A percentile compares a stretch with the other conserved stretches of the same genome.
phyloP scores from a whole-genome alignment of 148 eudicot species.

The Chenopodium formosanum region DNA sequence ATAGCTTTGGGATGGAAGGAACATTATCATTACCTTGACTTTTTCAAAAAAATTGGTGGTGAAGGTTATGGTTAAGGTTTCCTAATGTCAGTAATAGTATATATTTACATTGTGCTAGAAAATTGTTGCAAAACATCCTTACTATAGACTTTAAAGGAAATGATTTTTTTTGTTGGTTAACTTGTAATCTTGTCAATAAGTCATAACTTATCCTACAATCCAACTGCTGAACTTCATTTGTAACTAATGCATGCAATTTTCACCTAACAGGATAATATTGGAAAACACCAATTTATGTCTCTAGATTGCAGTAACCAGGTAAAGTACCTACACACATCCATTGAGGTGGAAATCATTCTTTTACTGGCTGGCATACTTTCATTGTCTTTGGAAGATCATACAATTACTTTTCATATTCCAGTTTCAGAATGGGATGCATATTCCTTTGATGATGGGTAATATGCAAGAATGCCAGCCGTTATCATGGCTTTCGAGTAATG shows the following conservation, averaged over 20 bases:
- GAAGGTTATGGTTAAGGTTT: neutral
- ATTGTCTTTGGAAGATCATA: neutral
- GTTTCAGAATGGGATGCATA: conserved; percentile 69
- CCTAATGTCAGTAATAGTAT: neutral
- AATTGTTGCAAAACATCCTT: neutral
- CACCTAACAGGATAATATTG: conserved; percentile 52
- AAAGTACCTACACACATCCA: conserved; percentile 12
- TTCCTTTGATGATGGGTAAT: conserved; percentile 56
- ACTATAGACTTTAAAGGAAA: neutral
- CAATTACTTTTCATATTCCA: conserved; percentile 27
- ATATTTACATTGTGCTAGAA: neutral
- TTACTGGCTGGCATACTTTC: conserved; percentile 17
- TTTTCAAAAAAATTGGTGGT: neutral
- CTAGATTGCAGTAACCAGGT: conserved; percentile 77
- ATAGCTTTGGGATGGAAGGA: neutral
- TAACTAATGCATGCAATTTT: conserved; percentile 5
- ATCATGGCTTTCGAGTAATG: conserved; percentile 65
- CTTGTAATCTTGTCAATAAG: neutral
- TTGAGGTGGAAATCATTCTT: neutral
- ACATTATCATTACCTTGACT: neutral
- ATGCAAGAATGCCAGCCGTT: conserved; percentile 54
- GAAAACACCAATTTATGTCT: conserved; percentile 53
- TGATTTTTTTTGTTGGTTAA: neutral
- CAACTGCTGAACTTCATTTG: neutral
- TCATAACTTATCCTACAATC: neutral